A percentile compares a stretch with the other conserved stretches of the same genome.
Evolutionary conservation across 2,329 filamentous ascomycete species (phyloP).

Genomic region (Fusarium udum): DNA sequence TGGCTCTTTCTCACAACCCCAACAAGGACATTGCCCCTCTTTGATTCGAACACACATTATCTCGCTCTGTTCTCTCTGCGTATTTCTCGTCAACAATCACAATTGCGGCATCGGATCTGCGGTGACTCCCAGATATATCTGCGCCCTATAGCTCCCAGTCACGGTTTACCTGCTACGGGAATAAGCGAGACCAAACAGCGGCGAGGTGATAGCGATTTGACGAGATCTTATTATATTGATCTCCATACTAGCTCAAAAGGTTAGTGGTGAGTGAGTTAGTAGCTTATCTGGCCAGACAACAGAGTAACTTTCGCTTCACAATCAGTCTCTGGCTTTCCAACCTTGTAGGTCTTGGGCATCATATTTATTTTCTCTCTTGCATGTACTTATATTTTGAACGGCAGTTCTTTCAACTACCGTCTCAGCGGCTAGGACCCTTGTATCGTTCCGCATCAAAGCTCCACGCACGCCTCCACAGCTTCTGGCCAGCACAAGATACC

Average conservation of each 20-base stretch:
- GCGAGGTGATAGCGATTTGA: not conserved
- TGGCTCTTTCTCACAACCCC: conserved; percentile 7
- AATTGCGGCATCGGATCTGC: conserved; percentile 9
- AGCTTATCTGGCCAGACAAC: conserved; percentile 9
- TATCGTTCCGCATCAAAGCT: conserved; percentile 15
- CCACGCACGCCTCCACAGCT: conserved; percentile 27
- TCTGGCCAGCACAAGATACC: not conserved
- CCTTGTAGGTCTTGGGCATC: not conserved
- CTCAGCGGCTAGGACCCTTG: conserved; percentile 5
- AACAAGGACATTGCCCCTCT: conserved; percentile 16
- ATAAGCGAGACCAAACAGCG: conserved; percentile 17
- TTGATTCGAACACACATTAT: not conserved
- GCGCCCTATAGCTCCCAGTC: not conserved
- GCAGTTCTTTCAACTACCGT: conserved; percentile 18
- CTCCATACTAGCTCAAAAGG: not conserved
- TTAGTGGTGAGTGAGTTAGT: not conserved
- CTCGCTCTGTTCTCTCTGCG: not conserved
- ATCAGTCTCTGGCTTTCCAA: not conserved
- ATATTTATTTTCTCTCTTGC: not conserved
- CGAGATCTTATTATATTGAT: conserved; percentile 11
- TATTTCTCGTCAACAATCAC: conserved; percentile 1
- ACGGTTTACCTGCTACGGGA: not conserved
- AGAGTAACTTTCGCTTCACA: not conserved
- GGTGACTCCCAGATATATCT: conserved; percentile 7
- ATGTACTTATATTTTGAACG: not conserved